These are phyloP conservation scores for Arabidopsis lyrata DNA, from an alignment of 441 rosid species.

Conservation along the genomic window DNA sequence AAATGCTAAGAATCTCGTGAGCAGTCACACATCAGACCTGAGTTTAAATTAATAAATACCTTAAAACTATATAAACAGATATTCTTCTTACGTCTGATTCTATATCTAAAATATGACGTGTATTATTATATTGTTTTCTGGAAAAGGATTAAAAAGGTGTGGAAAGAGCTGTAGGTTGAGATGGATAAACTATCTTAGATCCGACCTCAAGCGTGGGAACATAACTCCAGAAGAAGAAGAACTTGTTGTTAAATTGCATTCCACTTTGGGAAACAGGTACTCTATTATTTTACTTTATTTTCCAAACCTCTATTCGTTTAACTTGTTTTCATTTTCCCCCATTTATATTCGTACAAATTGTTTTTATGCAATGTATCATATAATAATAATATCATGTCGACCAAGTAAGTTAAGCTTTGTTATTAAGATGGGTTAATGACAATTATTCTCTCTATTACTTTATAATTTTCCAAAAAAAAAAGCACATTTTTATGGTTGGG, in stretches of 20 bases:
- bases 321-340: not conserved
- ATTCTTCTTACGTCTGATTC: not conserved
- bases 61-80: too few species aligned
- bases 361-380: not conserved
- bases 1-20: constrained; percentile 23
- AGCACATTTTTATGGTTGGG: not conserved
- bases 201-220: constrained; percentile 79
- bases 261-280: constrained; percentile 78
- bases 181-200: constrained; percentile 83
- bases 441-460: not conserved
- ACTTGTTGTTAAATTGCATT: constrained; percentile 61
- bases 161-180: constrained; percentile 91
- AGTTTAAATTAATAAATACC: too few species aligned
- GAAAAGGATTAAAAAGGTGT: constrained; percentile 76
- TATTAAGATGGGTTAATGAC: not conserved
- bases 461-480: too few species aligned
- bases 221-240: constrained; percentile 69
- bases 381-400: not conserved
- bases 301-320: not conserved
- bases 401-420: not conserved
- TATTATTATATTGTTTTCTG: not conserved
- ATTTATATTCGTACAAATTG: not conserved
- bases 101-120: not conserved
- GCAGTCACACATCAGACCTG: constrained; percentile 1
- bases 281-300: not conserved